These are phyloP conservation scores for Eucalyptus albens DNA, from an alignment of 345 rosid species.

Conservation along the genomic window DNA sequence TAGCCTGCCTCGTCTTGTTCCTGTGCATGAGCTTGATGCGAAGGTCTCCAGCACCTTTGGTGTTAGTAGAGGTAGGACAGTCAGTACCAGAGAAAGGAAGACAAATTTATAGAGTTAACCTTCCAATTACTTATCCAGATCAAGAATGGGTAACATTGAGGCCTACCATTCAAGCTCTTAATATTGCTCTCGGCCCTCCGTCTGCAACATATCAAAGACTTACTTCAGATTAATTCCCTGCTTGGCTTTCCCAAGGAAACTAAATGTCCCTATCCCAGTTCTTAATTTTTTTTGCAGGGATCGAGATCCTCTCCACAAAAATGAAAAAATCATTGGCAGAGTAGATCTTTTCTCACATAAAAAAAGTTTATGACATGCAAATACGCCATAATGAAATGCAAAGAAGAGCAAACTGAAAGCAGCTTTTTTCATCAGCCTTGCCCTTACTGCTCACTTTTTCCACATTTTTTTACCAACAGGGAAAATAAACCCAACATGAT, in stretches of 20 bases:
- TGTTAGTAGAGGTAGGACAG: not conserved
- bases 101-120: not conserved
- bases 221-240: not conserved
- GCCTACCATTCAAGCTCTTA: not conserved
- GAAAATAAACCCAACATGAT: not conserved
- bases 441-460: not conserved
- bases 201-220: not conserved
- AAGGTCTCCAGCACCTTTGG: constrained; percentile 13
- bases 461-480: not conserved
- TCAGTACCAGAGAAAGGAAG: not conserved
- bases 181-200: not conserved
- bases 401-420: not conserved
- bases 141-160: not conserved
- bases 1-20: constrained; percentile 3
- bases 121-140: not conserved
- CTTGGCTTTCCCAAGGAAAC: not conserved
- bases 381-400: not conserved
- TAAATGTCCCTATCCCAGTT: not conserved
- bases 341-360: not conserved
- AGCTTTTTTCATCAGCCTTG: not conserved
- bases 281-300: not conserved
- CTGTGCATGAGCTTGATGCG: constrained; percentile 10
- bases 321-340: not conserved
- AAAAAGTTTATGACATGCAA: not conserved
- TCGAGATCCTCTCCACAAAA: not conserved